Base-by-base conservation (phyloP, 192 early-diverging fungal genomes). In the Coemansia sp. region DNA sequence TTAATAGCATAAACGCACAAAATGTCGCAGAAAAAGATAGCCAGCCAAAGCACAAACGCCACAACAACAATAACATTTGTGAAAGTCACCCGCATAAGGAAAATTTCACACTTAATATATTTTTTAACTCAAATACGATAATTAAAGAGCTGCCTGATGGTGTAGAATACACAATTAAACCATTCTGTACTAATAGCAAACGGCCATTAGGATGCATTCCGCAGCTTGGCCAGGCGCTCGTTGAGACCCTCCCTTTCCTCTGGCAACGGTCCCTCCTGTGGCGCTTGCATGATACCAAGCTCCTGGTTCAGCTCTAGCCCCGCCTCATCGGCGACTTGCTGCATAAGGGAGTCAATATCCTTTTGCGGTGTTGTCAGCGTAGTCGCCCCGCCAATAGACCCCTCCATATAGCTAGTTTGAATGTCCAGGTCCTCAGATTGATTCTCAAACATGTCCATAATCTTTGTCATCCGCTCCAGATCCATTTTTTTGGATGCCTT, bases 351-450 rank as follows among this genome's bases (percentile, higher is more conserved):
- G 61, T 99, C 95, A 23, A 98, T 91, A 72, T 99, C 92, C 57
- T 90, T 86, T 75, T 91, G 92, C 25, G 95, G 95, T 66, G 92
- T 96, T 17, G 91, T 83, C 82, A 91, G 71, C 20, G 95, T 86
- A 1, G 94, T 95, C 22, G 94, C 89, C 23, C 90, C 88, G 21
- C 88, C 88, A 87, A 99, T 98, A 6, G 94, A 85, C 21, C 86
- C 88, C 72, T 98, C 95, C 95, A 99, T 97, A 79, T 96, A 97
- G 67, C 90, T 85, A 9, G 97, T 94, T 80, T 98, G 95, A 42
- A 99, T 93, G 79, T 99, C 95, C 36, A 99, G 74, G 76, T 99
- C 92, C 68, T 99, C 97, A 75, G 97, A 96, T 79, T 97, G 95
- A 9, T 78, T 80, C 74, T 99, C 95, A 68, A 99, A 98, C 69